Conservation (phyloP, 306 rosid genomes). For the Canavalia gladiata region DNA sequence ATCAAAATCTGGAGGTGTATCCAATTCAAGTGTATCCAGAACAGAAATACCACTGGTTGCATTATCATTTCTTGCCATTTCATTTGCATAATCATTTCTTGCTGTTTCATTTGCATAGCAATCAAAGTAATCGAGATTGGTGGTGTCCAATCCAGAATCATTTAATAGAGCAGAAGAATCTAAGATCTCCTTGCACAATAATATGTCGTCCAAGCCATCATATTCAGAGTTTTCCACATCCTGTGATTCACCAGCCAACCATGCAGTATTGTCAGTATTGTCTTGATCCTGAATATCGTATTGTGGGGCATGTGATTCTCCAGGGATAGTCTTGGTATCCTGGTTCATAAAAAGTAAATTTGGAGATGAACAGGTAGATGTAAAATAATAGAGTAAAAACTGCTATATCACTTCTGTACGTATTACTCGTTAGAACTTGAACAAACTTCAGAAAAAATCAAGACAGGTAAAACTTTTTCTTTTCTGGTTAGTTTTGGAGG, state of each 20-base stretch:
- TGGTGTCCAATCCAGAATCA: conserved; percentile 47
- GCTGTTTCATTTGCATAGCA: conserved; percentile 32
- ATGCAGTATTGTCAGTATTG: conserved; percentile 48
- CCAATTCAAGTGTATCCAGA: conserved; percentile 74
- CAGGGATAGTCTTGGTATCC: conserved; percentile 56
- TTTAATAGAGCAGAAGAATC: conserved; percentile 48
- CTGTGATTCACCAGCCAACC: conserved; percentile 86
- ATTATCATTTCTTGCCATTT: conserved; percentile 43
- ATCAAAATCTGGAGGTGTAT: conserved; percentile 81
- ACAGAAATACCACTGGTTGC: conserved; percentile 59
- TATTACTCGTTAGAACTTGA: not conserved
- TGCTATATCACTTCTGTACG: not conserved
- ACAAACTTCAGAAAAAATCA: not conserved
- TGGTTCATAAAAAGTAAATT: conserved; percentile 43
- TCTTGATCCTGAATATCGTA: conserved; percentile 45
- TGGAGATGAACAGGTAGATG: conserved; percentile 22
- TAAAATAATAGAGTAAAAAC: not conserved
- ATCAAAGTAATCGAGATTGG: conserved; percentile 34
- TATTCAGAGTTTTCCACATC: conserved; percentile 55
- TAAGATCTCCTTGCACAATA: conserved; percentile 75
- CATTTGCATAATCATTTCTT: conserved; percentile 34
- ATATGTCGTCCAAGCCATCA: conserved; percentile 61
- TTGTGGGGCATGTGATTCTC: conserved; percentile 45
- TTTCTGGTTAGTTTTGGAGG: not conserved
- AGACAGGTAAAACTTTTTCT: not conserved